Evolutionary conservation across 805 yeast genomes (phyloP).

Genomic region (Ogataea salicorniae): DNA sequence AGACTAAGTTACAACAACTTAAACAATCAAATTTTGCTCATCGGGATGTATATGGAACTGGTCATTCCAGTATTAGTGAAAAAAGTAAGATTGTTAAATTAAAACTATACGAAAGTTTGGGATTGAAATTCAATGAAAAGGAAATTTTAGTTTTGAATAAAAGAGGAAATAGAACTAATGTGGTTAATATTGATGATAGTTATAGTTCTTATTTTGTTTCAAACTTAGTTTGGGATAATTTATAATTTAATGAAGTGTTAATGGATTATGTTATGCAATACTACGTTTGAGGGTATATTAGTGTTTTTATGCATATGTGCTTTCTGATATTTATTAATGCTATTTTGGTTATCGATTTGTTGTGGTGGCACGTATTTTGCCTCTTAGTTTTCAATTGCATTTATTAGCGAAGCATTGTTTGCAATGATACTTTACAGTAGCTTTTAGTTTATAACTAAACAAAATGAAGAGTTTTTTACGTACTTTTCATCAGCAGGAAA

Average conservation of each 20-base stretch:
- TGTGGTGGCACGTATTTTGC: no score
- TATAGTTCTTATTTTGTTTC: constrained; percentile 66
- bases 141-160: constrained; percentile 47
- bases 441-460: no score
- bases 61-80: background rate
- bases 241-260: constrained; percentile 20
- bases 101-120: constrained; percentile 56
- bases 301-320: background rate
- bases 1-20: constrained; percentile 19
- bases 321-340: background rate
- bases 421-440: no score
- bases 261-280: background rate
- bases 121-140: constrained; percentile 43
- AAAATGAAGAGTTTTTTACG: no score
- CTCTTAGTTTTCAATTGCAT: no score
- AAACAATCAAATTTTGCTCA: constrained; percentile 12
- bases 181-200: constrained; percentile 45
- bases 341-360: no score
- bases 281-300: background rate
- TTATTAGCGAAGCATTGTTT: no score
- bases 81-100: constrained; percentile 46
- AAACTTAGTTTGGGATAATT: constrained; percentile 73
- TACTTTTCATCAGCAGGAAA: no score
- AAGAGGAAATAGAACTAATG: constrained; percentile 39
- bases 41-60: constrained; percentile 16